A percentile compares a stretch with the other conserved stretches of the same genome.
phyloP scores from a whole-genome alignment of 352 stramenopile genomes.

The Globisporangium ultimum region DNA sequence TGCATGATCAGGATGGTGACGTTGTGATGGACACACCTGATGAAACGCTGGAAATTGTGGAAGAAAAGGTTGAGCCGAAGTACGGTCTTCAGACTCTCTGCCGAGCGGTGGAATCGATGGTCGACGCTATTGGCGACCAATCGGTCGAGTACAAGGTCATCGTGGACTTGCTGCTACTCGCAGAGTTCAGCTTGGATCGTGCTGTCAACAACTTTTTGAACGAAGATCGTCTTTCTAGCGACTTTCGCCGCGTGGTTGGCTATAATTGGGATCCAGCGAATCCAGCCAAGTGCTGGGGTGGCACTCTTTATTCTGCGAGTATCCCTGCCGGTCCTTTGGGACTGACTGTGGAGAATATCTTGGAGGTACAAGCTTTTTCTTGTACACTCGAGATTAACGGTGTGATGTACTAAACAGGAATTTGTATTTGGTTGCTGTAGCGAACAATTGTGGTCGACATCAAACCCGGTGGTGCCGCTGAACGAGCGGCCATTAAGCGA shows the following conservation, averaged over 20 bases:
- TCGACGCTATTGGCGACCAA: conserved; percentile 61
- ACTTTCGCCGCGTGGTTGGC: conserved; percentile 77
- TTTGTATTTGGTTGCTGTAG: conserved; percentile 11
- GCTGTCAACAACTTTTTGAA: conserved; percentile 82
- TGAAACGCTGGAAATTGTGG: conserved; percentile 1
- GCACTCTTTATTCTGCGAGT: conserved; percentile 54
- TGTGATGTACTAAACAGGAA: neutral
- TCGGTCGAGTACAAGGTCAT: conserved; percentile 69
- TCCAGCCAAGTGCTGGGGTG: conserved; percentile 42
- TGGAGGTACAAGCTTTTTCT: conserved; percentile 41
- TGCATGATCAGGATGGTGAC: conserved; percentile 51
- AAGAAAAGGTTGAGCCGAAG: conserved; percentile 49
- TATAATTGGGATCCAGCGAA: conserved; percentile 63
- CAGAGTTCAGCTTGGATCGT: conserved; percentile 76
- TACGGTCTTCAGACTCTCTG: conserved; percentile 76
- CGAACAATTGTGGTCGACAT: conserved; percentile 88
- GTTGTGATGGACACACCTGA: conserved; percentile 51
- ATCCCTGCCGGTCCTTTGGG: conserved; percentile 81
- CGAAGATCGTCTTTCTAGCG: conserved; percentile 72
- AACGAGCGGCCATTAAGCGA: conserved; percentile 71
- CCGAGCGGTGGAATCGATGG: conserved; percentile 77
- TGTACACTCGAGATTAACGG: neutral
- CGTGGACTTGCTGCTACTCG: conserved; percentile 67
- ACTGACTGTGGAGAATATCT: conserved; percentile 87
- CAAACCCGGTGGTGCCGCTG: conserved; percentile 72